phyloP scores from a whole-genome alignment of 148 eudicot genomes.

The Drosera capensis region DNA sequence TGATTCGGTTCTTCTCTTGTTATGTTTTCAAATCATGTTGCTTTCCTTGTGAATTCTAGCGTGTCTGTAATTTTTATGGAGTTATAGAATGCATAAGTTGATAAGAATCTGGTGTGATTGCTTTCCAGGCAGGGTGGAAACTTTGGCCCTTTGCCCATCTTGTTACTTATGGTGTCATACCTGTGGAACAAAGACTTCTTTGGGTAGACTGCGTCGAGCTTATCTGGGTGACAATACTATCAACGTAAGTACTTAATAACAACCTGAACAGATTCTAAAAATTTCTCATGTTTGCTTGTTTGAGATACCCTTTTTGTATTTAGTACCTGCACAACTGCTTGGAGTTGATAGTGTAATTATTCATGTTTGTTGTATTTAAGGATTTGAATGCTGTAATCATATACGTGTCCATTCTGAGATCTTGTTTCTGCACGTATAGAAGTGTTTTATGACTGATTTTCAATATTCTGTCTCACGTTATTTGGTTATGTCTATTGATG shows the following conservation, averaged over 20 bases:
- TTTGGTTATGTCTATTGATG: too few relatives aligned
- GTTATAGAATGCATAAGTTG: not conserved
- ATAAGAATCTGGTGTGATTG: not conserved
- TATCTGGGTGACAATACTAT: conserved; percentile 92
- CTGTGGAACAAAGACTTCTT: conserved; percentile 88
- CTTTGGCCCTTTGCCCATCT: conserved; percentile 98
- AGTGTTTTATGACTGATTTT: too few relatives aligned
- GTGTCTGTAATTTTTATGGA: too few relatives aligned
- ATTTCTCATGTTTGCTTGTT: not conserved
- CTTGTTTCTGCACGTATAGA: too few relatives aligned
- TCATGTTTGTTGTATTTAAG: too few relatives aligned
- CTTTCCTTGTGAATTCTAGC: too few relatives aligned
- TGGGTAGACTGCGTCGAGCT: conserved; percentile 98
- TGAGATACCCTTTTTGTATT: not conserved
- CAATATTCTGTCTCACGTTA: too few relatives aligned
- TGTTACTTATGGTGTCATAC: conserved; percentile 74
- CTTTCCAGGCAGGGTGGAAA: conserved; percentile 68
- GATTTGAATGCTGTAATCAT: too few relatives aligned
- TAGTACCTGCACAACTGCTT: not conserved
- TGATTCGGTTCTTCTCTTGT: not conserved
- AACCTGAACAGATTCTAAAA: not conserved
- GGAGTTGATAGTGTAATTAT: too few relatives aligned
- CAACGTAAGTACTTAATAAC: conserved; percentile 49
- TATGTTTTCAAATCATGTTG: not conserved
- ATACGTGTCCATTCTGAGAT: too few relatives aligned